Conservation (phyloP, 192 early-diverging fungal genomes). For the Backusella tuberculispora region DNA sequence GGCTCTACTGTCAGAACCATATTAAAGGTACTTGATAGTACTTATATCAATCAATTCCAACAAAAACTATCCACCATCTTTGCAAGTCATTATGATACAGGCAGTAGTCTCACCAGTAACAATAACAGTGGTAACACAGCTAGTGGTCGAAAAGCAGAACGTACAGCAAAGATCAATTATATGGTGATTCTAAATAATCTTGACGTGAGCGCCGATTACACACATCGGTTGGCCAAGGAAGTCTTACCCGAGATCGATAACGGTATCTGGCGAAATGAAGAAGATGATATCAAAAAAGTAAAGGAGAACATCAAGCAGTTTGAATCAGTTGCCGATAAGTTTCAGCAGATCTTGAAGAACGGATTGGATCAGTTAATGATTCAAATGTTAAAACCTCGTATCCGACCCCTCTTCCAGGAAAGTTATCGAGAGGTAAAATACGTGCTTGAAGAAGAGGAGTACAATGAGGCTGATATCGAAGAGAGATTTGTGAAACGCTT, state of each 20-base stretch:
- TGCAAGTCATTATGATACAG: constrained; percentile 31
- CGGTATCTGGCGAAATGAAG: constrained; percentile 47
- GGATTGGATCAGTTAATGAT: constrained; percentile 82
- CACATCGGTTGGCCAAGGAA: constrained; percentile 71
- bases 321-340: constrained; percentile 60
- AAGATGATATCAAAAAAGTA: constrained; percentile 58
- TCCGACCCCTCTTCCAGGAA: constrained; percentile 80
- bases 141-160: constrained; percentile 21
- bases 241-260: constrained; percentile 58
- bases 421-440: constrained; percentile 89
- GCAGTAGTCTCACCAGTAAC: constrained; percentile 35
- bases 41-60: constrained; percentile 68
- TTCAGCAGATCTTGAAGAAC: constrained; percentile 63
- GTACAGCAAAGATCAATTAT: constrained; percentile 58
- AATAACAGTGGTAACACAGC: background rate
- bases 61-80: constrained; percentile 60
- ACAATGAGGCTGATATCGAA: constrained; percentile 76
- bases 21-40: constrained; percentile 67
- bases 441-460: constrained; percentile 91
- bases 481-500: constrained; percentile 87
- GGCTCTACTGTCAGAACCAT: constrained; percentile 72
- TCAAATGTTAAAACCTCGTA: constrained; percentile 77
- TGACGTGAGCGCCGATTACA: constrained; percentile 81
- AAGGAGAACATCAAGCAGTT: constrained; percentile 63
- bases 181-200: constrained; percentile 90